phyloP scores from a whole-genome alignment of 2,329 filamentous ascomycete genomes.

The Penicillium hordei region DNA sequence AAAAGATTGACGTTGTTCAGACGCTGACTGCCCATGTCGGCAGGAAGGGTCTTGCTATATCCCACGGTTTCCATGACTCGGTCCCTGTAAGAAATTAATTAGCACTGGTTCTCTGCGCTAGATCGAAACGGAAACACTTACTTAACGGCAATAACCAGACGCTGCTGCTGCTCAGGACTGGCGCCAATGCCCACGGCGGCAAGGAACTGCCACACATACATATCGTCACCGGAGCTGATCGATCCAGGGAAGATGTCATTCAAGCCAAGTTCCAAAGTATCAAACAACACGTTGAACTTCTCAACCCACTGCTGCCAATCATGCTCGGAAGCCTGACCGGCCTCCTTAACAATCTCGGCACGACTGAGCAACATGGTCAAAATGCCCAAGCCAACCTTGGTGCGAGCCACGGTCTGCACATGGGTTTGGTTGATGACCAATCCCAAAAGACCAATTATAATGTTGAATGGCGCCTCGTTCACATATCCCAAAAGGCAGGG shows the following conservation, averaged over 20 bases:
- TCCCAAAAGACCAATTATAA: constrained; percentile 85
- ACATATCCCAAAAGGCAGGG: constrained; percentile 86
- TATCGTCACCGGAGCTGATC: constrained; percentile 86
- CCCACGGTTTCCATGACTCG: constrained; percentile 93
- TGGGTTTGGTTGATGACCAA: constrained; percentile 80
- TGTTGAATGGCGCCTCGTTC: constrained; percentile 84
- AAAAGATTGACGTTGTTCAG: constrained; percentile 94
- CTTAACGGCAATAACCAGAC: constrained; percentile 92
- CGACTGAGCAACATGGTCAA: constrained; percentile 92
- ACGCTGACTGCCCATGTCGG: constrained; percentile 78
- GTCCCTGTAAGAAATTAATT: constrained; percentile 53
- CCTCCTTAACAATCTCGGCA: constrained; percentile 88
- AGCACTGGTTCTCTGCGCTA: constrained; percentile 7
- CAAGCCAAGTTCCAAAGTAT: constrained; percentile 78
- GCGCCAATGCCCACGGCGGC: constrained; percentile 93
- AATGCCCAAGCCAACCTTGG: constrained; percentile 83
- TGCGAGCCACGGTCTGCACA: constrained; percentile 78
- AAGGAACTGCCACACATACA: constrained; percentile 97
- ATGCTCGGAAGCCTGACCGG: constrained; percentile 65
- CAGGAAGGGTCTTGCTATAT: constrained; percentile 83
- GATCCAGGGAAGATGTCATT: constrained; percentile 85
- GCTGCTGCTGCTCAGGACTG: constrained; percentile 89
- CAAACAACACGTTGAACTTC: constrained; percentile 84
- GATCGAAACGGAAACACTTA: constrained; percentile 34
- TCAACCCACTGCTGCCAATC: constrained; percentile 80